Evolutionary conservation across 345 rosid species (phyloP).

Genomic region (Durio zibethinus): DNA sequence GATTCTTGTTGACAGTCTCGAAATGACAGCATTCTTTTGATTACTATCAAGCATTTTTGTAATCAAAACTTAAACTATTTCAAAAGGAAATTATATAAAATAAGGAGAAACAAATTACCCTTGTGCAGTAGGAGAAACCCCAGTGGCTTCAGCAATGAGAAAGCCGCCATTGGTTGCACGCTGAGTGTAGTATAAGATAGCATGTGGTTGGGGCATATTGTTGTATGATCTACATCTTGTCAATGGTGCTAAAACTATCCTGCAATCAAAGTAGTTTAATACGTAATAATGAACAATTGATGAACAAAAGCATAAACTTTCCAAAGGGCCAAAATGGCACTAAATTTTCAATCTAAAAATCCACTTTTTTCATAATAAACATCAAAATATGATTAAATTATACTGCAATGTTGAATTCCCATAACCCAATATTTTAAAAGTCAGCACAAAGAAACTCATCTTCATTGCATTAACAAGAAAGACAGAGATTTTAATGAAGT

Average conservation of each 20-base stretch:
- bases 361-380: too few relatives aligned
- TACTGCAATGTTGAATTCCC: too few relatives aligned
- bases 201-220: conserved; percentile 12
- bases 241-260: background rate
- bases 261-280: background rate
- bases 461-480: too few relatives aligned
- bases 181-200: conserved; percentile 6
- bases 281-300: background rate
- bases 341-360: too few relatives aligned
- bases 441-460: too few relatives aligned
- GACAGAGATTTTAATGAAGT: too few relatives aligned
- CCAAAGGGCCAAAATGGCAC: too few relatives aligned
- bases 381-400: too few relatives aligned
- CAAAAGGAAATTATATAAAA: background rate
- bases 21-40: background rate
- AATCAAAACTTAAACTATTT: background rate
- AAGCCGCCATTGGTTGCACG: conserved; percentile 5
- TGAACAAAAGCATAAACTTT: background rate
- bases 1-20: background rate
- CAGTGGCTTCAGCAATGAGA: conserved; percentile 6
- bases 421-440: too few relatives aligned
- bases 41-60: background rate
- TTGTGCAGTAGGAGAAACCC: background rate
- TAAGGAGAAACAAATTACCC: background rate
- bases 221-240: conserved; percentile 12